Evolutionary conservation across 352 stramenopile species (phyloP), one percentile per base, ranked within the genome.

Genomic region (Phytophthora crassamura): DNA sequence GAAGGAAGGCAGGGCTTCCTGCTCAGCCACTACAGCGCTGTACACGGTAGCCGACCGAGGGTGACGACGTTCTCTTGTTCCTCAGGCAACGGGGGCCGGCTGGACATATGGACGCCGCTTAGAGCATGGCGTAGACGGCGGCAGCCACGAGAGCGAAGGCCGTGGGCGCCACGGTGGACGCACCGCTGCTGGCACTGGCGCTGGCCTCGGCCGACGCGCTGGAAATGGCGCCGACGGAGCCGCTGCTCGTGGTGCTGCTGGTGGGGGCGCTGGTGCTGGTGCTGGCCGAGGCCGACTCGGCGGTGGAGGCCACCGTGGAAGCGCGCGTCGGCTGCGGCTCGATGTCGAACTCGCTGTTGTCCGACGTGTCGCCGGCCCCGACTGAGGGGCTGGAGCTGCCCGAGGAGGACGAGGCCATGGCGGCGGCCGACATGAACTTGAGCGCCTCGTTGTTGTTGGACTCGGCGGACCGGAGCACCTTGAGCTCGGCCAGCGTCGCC

Each of bases 41-140:
- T 12, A 36, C 25, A 18, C 36, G 35, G 38, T 56, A 59, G 41
- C 48, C 59, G 32, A 52, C 48, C 52, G 14, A 58, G 30, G 55
- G 42, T 12, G 28, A 59, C 43, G 45, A 28, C 22, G 22, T 4
- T 28, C 22, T 28, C 4, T 2, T 28, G 2, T 4, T 4, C 4
- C 36, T 34, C 36, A 47, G 43, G 45, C 35, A 54, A 22, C 7
- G 54, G 32, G 33, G 28, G 16, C 18, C 16, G 14, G 39, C 30
- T 53, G 32, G 45, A 59, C 40, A 38, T 63, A 40, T 34, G 41
- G 54, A 66, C 32, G 53, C 48, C 57, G 47, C 67, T 77, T 77
- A 80, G n/a, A 80, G 64, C 56, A 80, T 69, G 40, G 50, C 59
- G 59, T 75, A 80, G 43, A 67, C 64, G 42, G 68, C 57, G 28